Base-by-base conservation (phyloP, 768 basidiomycete species). In the Kwoniella botswanensis region DNA sequence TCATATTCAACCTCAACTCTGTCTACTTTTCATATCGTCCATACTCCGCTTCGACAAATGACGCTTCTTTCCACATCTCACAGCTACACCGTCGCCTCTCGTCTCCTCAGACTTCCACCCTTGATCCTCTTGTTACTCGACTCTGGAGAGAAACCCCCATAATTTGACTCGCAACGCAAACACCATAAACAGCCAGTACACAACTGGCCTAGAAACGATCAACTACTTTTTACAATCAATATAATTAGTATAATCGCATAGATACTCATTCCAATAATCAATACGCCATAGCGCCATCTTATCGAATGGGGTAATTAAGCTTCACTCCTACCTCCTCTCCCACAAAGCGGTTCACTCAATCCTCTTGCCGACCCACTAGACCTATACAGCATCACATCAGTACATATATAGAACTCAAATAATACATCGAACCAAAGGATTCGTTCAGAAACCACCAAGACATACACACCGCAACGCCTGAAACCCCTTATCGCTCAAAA, bases 61-160 rank as follows among this genome's bases (percentile, higher is more conserved):
- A 55, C 24, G 21, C 55, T 50, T 50, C 13, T 22, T 22, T 29
- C 61, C n/a, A 35, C 56, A 0, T 2, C 0, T 18, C 46, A 70
- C 78, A 81, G 77, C 70, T 71, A 72, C 46, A 66, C 73, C 50
- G 70, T 63, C 50, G 72, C 76, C 42, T 70, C 73, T 26, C 63
- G 69, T 41, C 78, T 79, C 50, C 79, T 79, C 67, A 73, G 80
- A 42, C 73, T 81, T 26, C 78, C 80, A 57, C 78, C 77, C 29
- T 73, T 77, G 29, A 80, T 81, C 72, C 76, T 80, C 66, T 66
- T 74, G 29, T 74, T 82, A 18, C 75, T 81, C 69, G 77, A 77
- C 71, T 76, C 74, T 62, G 82, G 78, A 68, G 80, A 75, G 69
- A 83, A 83, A 70, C 82, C 82, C 64, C 82, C 82, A 73, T 83